Evolutionary conservation across 2,329 filamentous ascomycete species (phyloP), one percentile per base, ranked within the genome.

Genomic region (Fusarium fujikuroi): DNA sequence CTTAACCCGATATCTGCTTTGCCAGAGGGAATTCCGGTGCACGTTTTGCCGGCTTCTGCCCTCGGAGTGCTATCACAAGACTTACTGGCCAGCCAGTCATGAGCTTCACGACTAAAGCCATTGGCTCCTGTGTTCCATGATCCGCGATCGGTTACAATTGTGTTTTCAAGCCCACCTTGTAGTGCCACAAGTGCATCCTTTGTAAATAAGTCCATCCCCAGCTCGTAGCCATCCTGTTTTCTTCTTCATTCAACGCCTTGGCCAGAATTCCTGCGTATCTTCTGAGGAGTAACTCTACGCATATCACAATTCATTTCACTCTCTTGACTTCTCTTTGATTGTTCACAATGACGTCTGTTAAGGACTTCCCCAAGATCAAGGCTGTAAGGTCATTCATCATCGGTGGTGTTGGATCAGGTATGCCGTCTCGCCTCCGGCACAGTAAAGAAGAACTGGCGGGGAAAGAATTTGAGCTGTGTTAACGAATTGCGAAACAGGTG

Each of bases 361-460:
- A 83, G 73, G 79, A 86, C 12, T 95, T 95, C 76, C 93, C 93
- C 52, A 92, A 87, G 62, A 94, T 95, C 85, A 93, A 93, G 83
- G 88, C 90, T 79, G 84, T 95, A 68, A 87, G 91, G 77, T 93
- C 92, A 40, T 95, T 89, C 79, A 86, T 95, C 66, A 92, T 93
- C 62, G 71, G 69, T 30, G 81, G 80, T 56, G 78, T 81, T 60
- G 80, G 79, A 40, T 82, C 80, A 53, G 78, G 77, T 80, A 75
- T 28, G 74, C 43, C 25, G 18, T 44, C n/a, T 36, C 47, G 34
- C 21, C 32, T 19, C 30, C 11, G 18, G n/a, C 16, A 34, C 25
- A 52, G 34, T 40, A 7, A 39, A 23, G 47, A 28, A 60, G 28
- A 34, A 14, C 15, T 23, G 56, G 32, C 42, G 37, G 44, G 21